These are phyloP conservation scores for Paramecium bursaria DNA, from an alignment of 73 alveolate genomes.

Conservation along the genomic window DNA sequence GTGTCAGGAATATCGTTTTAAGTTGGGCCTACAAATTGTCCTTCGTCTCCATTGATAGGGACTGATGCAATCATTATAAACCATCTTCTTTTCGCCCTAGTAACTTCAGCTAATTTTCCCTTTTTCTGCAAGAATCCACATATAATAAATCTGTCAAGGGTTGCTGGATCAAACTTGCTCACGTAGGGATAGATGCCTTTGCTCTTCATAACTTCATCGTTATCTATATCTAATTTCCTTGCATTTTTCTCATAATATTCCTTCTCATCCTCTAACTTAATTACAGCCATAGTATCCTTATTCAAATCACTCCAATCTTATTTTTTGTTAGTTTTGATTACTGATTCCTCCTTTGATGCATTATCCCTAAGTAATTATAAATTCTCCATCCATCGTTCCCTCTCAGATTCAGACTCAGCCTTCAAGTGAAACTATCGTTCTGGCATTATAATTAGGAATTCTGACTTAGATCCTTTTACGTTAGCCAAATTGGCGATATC, in stretches of 20 bases:
- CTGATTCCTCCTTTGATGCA: neutral
- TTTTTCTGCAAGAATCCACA: slow-evolving; percentile 53
- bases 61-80: neutral
- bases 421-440: neutral
- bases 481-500: neutral
- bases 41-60: slow-evolving; percentile 23
- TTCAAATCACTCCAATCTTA: slow-evolving; percentile 14
- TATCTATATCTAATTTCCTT: neutral
- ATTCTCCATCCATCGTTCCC: slow-evolving; percentile 16
- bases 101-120: slow-evolving; percentile 28
- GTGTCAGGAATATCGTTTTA: slow-evolving; percentile 42
- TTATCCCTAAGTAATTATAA: neutral
- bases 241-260: neutral
- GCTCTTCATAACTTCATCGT: slow-evolving; percentile 41
- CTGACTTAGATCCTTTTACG: neutral
- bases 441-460: neutral
- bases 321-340: neutral
- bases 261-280: slow-evolving; percentile 18
- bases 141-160: neutral
- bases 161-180: neutral
- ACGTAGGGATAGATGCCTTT: slow-evolving; percentile 49
- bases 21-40: slow-evolving; percentile 1
- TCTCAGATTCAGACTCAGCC: neutral
- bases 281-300: slow-evolving; percentile 9
- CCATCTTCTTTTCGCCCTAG: slow-evolving; percentile 53